phyloP scores from a whole-genome alignment of 1,284 basidiomycete genomes.

The Ceratobasidium sp. region DNA sequence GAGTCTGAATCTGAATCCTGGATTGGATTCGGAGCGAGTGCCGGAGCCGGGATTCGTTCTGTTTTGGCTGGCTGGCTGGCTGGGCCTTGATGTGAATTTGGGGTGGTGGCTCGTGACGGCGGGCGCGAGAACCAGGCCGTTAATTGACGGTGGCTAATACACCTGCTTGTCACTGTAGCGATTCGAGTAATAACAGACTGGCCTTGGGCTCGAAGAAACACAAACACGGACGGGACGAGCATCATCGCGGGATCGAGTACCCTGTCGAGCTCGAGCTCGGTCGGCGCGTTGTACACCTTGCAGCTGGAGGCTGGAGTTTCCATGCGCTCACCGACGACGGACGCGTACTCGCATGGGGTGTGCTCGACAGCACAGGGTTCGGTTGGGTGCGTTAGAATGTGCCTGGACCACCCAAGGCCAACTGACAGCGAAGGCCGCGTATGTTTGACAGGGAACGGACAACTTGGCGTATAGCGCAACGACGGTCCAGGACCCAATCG shows the following conservation, averaged over 20 bases:
- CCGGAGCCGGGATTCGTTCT: not conserved
- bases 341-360: constrained; percentile 86
- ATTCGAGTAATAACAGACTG: constrained; percentile 70
- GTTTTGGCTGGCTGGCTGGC: constrained; percentile 15
- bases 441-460: constrained; percentile 8
- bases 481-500: constrained; percentile 35
- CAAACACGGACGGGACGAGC: constrained; percentile 54
- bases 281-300: constrained; percentile 77
- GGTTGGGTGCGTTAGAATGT: constrained; percentile 1
- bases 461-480: constrained; percentile 36
- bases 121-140: no score
- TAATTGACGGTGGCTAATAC: constrained; percentile 11
- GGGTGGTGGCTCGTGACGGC: constrained; percentile 6
- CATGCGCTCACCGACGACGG: constrained; percentile 83
- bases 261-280: constrained; percentile 72
- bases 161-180: constrained; percentile 59
- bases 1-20: constrained; percentile 11
- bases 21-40: not conserved
- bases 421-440: constrained; percentile 4
- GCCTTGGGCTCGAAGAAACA: constrained; percentile 61
- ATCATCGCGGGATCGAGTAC: constrained; percentile 67
- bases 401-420: not conserved
- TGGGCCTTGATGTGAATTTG: not conserved
- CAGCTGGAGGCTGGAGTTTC: constrained; percentile 88
- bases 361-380: constrained; percentile 38